Percentiles rank a stretch among this genome's conserved stretches.
Conservation (phyloP, 768 basidiomycete genomes). For the Tulasnella sp. region DNA sequence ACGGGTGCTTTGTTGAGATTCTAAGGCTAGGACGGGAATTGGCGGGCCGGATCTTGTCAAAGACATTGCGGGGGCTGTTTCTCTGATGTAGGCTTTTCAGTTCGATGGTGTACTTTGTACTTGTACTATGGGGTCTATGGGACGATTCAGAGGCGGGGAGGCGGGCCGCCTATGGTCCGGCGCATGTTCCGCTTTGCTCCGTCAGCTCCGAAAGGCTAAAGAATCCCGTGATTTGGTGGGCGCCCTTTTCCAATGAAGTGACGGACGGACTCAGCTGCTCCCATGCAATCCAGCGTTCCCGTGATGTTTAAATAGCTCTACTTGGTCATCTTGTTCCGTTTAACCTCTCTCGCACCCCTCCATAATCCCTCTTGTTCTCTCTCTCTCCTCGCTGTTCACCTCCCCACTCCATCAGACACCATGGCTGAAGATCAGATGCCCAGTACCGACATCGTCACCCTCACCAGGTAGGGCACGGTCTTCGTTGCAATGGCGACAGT, state of each 20-base stretch:
- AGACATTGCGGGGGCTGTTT: neutral
- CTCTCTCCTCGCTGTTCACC: neutral
- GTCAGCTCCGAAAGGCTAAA: constrained; percentile 12
- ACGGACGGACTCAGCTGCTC: constrained; percentile 1
- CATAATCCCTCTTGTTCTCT: neutral
- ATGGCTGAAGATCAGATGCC: constrained; percentile 63
- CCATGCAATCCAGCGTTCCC: neutral
- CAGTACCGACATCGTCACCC: constrained; percentile 86
- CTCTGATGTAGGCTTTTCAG: neutral
- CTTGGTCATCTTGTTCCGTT: constrained; percentile 7
- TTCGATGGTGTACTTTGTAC: constrained; percentile 17
- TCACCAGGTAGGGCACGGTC: constrained; percentile 71
- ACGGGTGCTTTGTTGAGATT: constrained; percentile 27
- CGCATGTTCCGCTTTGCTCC: constrained; percentile 29
- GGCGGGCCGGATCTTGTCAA: constrained; percentile 7
- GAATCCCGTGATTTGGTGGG: constrained; percentile 25
- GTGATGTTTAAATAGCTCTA: constrained; percentile 12
- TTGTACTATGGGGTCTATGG: constrained; percentile 4
- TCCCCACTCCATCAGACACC: constrained; percentile 12
- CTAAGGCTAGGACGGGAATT: neutral
- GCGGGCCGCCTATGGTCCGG: constrained; percentile 19
- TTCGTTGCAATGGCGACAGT: constrained; percentile 15
- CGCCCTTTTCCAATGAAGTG: constrained; percentile 3
- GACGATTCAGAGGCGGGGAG: neutral
- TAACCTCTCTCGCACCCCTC: constrained; percentile 16